These are phyloP conservation scores for Globisporangium ultimum DNA, from an alignment of 352 stramenopile species.

Conservation along the genomic window DNA sequence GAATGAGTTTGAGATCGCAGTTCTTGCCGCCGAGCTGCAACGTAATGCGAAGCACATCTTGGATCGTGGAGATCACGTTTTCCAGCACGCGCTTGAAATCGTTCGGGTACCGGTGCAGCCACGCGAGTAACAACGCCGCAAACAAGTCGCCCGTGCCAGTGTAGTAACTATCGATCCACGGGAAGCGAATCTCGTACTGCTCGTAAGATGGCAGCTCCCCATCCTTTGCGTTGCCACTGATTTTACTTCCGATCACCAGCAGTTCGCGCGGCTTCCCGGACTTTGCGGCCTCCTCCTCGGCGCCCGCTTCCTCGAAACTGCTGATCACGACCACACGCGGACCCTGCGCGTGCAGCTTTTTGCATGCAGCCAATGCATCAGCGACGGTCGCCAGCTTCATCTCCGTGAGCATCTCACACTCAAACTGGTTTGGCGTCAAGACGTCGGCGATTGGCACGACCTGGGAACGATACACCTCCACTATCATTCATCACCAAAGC, in stretches of 20 bases:
- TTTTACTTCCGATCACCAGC: constrained; percentile 68
- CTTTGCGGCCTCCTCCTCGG: constrained; percentile 29
- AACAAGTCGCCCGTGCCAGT: constrained; percentile 83
- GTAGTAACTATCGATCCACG: constrained; percentile 80
- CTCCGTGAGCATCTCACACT: constrained; percentile 76
- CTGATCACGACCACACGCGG: constrained; percentile 80
- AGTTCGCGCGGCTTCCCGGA: constrained; percentile 33
- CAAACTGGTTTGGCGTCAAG: constrained; percentile 84
- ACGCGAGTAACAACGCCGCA: constrained; percentile 75
- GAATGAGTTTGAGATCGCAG: constrained; percentile 82
- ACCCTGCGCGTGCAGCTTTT: constrained; percentile 67
- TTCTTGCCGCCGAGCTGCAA: constrained; percentile 56
- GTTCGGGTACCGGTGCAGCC: constrained; percentile 56
- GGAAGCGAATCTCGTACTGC: constrained; percentile 78
- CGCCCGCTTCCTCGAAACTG: constrained; percentile 62
- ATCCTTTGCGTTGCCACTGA: constrained; percentile 10
- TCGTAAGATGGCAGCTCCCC: constrained; percentile 31
- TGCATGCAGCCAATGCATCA: constrained; percentile 65
- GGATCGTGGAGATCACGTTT: constrained; percentile 77
- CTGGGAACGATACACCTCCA: constrained; percentile 74
- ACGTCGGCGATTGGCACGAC: constrained; percentile 82
- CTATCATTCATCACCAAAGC: constrained; percentile 20
- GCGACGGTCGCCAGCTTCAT: constrained; percentile 63
- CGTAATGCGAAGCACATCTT: constrained; percentile 73
- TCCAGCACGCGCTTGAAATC: constrained; percentile 72